Evolutionary conservation across 2,329 filamentous ascomycete genomes (phyloP).

Genomic region (Myriosclerotinia duriaeana): DNA sequence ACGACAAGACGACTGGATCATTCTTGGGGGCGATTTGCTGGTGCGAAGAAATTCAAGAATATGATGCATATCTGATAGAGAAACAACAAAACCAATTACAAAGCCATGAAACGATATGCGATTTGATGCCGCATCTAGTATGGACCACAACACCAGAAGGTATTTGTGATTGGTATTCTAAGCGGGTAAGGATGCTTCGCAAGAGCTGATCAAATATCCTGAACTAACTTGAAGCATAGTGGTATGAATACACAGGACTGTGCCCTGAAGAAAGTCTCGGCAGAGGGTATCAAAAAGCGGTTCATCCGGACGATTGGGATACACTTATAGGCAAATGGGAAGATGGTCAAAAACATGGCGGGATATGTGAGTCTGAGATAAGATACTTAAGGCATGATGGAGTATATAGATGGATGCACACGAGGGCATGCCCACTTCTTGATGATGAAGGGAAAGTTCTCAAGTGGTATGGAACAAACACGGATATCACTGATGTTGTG

Average conservation of each 20-base stretch:
- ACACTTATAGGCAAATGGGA: conserved; percentile 26
- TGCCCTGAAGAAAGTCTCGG: conserved; percentile 27
- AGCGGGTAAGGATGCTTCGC: conserved; percentile 25
- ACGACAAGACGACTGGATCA: conserved; percentile 33
- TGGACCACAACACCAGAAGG: conserved; percentile 32
- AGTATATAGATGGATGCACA: conserved; percentile 35
- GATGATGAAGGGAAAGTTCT: conserved; percentile 27
- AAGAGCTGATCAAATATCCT: background rate
- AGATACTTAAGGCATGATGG: conserved; percentile 33
- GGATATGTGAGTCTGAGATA: conserved; percentile 30
- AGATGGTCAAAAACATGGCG: background rate
- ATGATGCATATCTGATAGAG: conserved; percentile 26
- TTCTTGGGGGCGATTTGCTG: conserved; percentile 35
- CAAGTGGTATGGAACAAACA: conserved; percentile 36
- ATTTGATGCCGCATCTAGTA: conserved; percentile 34
- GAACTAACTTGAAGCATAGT: conserved; percentile 25
- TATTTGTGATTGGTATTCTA: conserved; percentile 31
- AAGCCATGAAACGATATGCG: conserved; percentile 34
- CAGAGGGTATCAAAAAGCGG: conserved; percentile 22
- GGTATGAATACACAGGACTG: conserved; percentile 36
- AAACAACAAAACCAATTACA: conserved; percentile 26
- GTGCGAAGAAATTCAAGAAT: conserved; percentile 32
- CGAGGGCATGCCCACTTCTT: conserved; percentile 29
- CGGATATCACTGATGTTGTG: conserved; percentile 34
- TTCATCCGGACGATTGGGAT: conserved; percentile 31